phyloP scores from a whole-genome alignment of 352 stramenopile species.

The Phytopythium mirpurense region DNA sequence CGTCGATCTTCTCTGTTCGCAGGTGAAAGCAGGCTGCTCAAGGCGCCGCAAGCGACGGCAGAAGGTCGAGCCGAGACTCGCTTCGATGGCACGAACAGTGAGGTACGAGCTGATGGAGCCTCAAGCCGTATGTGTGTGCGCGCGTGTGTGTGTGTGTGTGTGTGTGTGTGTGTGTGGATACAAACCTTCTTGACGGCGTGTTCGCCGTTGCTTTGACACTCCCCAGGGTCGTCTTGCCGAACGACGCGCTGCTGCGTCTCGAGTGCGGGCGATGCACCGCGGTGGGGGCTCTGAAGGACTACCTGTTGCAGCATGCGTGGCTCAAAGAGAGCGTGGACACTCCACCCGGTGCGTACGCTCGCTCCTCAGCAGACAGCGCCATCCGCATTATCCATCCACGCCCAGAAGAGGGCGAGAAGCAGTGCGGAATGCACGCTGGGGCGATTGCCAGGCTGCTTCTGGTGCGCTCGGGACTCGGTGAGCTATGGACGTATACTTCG shows the following conservation, averaged over 20 bases:
- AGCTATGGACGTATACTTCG: neutral
- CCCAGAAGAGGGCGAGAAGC: neutral
- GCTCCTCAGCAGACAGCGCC: neutral
- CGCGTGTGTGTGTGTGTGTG: too few relatives aligned
- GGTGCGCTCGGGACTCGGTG: constrained; percentile 17
- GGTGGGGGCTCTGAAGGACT: neutral
- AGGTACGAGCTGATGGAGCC: neutral
- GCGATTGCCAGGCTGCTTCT: constrained; percentile 12
- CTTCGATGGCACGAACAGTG: neutral
- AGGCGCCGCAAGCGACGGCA: neutral
- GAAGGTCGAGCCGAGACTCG: neutral
- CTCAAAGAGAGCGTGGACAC: neutral
- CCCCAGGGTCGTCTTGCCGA: neutral
- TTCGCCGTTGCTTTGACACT: neutral
- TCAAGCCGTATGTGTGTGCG: neutral
- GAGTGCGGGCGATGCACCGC: neutral
- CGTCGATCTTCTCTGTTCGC: neutral
- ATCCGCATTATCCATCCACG: neutral
- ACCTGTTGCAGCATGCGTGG: neutral
- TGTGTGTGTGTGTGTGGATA: neutral
- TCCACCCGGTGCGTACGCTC: neutral
- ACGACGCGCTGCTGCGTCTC: neutral
- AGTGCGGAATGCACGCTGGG: neutral
- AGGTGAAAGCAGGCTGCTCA: neutral
- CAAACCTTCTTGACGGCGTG: neutral